A percentile compares a stretch with the other conserved stretches of the same genome.
These are phyloP conservation scores for Aspergillus pseudonomiae DNA, from an alignment of 2,329 filamentous ascomycete genomes.

Conservation along the genomic window DNA sequence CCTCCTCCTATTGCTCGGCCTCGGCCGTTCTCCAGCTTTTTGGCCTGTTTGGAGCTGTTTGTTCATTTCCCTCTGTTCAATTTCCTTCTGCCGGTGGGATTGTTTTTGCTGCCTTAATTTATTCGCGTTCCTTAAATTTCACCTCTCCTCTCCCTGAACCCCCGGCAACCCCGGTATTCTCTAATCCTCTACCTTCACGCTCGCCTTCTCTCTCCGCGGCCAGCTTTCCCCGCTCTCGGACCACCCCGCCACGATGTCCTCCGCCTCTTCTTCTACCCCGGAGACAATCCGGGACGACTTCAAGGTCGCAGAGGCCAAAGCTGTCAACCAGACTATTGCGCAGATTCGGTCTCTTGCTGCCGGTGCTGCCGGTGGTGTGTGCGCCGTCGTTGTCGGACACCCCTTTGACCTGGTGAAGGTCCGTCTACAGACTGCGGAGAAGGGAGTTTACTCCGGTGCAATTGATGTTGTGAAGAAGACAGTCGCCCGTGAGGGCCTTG, in stretches of 20 bases:
- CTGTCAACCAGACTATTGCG: constrained; percentile 54
- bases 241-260: constrained; percentile 31
- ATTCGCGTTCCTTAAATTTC: background rate
- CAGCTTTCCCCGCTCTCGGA: constrained; percentile 10
- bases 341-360: constrained; percentile 81
- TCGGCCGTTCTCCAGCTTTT: constrained; percentile 11
- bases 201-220: constrained; percentile 4
- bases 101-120: background rate
- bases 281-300: constrained; percentile 34
- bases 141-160: background rate
- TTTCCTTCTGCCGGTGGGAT: background rate
- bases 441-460: constrained; percentile 85
- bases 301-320: constrained; percentile 31
- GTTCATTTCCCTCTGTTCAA: background rate
- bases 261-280: constrained; percentile 31
- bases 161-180: background rate
- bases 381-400: constrained; percentile 91
- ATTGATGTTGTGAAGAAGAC: constrained; percentile 91
- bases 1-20: constrained; percentile 6
- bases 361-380: constrained; percentile 90
- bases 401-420: constrained; percentile 99
- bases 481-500: constrained; percentile 80
- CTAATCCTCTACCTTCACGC: background rate
- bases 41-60: constrained; percentile 5
- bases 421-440: constrained; percentile 91